Conservation (phyloP, 805 yeast genomes). For the Candida caryicola region DNA sequence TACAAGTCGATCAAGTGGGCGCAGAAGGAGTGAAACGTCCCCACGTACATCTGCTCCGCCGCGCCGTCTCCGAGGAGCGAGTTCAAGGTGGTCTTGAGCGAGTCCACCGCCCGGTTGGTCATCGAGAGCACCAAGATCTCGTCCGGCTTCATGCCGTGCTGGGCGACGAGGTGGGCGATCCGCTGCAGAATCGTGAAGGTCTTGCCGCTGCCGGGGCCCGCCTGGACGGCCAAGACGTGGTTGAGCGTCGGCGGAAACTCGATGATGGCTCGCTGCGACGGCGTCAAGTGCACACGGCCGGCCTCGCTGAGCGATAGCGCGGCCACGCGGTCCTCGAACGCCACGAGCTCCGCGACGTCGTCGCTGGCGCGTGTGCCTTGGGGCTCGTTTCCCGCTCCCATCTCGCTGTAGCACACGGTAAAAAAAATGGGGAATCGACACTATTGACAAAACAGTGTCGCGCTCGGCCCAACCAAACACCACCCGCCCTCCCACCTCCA, state of each 20-base stretch:
- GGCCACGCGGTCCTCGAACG: too few relatives aligned
- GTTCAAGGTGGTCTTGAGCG: conserved; percentile 32
- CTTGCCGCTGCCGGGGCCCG: conserved; percentile 79
- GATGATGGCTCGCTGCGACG: conserved; percentile 47
- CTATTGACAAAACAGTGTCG: background rate
- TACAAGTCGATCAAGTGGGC: conserved; percentile 45
- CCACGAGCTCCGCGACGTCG: too few relatives aligned
- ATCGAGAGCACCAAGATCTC: conserved; percentile 62
- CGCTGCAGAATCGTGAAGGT: conserved; percentile 57
- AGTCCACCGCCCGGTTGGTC: conserved; percentile 67
- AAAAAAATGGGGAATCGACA: too few relatives aligned
- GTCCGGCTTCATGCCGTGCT: conserved; percentile 41
- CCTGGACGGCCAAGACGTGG: conserved; percentile 49
- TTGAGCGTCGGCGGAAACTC: conserved; percentile 35
- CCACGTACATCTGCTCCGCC: conserved; percentile 36
- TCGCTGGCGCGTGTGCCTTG: too few relatives aligned
- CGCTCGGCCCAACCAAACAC: too few relatives aligned
- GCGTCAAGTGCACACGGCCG: background rate
- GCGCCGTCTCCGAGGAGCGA: conserved; percentile 32
- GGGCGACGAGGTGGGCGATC: conserved; percentile 44
- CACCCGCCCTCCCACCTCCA: too few relatives aligned
- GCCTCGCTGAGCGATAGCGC: too few relatives aligned
- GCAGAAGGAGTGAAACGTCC: conserved; percentile 67
- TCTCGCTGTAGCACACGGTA: too few relatives aligned
- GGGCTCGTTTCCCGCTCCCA: too few relatives aligned